Conservation (phyloP, 345 rosid species). For the Salix brachista region DNA sequence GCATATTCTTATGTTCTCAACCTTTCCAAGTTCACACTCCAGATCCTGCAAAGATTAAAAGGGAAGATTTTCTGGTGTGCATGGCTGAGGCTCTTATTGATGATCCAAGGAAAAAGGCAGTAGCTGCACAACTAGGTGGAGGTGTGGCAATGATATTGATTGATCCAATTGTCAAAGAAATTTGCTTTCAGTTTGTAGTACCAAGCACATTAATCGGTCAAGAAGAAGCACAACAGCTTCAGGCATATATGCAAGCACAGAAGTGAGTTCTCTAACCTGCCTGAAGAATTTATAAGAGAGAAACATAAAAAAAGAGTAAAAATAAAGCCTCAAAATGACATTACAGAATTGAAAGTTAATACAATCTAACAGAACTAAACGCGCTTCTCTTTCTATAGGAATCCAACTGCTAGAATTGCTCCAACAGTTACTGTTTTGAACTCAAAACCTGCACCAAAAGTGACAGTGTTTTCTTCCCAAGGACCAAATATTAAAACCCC, state of each 20-base stretch:
- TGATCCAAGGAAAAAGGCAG: conserved; percentile 22
- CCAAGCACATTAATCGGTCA: conserved; percentile 36
- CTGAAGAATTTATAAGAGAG: neutral
- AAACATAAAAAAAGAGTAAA: neutral
- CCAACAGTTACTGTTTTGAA: conserved; percentile 29
- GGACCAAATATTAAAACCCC: conserved; percentile 45
- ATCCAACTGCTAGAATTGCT: conserved; percentile 36
- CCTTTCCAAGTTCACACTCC: conserved; percentile 2
- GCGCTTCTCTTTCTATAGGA: conserved; percentile 16
- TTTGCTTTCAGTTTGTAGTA: conserved; percentile 39
- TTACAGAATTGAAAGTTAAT: neutral
- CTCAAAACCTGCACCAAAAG: conserved; percentile 39
- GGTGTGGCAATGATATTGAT: conserved; percentile 47
- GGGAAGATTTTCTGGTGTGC: conserved; percentile 47
- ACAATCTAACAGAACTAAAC: neutral
- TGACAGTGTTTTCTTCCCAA: conserved; percentile 42
- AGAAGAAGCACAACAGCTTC: conserved; percentile 38
- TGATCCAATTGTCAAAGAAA: conserved; percentile 28
- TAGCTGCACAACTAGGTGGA: conserved; percentile 29
- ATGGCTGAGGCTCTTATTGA: conserved; percentile 22
- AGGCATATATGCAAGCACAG: conserved; percentile 30
- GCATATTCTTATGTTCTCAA: neutral
- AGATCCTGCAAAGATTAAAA: conserved; percentile 33
- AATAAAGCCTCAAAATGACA: neutral
- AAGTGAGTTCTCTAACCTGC: conserved; percentile 25